Base-by-base conservation (phyloP, 2,329 filamentous ascomycete species). In the Teratosphaeria zuluensis region DNA sequence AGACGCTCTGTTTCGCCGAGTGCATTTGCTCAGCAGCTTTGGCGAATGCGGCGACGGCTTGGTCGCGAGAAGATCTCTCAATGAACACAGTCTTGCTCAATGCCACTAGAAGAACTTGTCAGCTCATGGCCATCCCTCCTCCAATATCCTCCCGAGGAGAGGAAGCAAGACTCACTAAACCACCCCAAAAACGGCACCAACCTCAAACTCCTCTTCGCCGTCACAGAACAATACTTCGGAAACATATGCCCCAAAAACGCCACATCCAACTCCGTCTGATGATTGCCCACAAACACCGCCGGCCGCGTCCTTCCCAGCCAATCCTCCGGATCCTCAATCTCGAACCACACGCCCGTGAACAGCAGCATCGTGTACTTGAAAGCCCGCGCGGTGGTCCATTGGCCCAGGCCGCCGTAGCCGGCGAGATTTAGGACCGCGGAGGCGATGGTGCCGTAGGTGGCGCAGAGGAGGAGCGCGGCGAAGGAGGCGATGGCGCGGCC, bases 31-130 rank as follows among this genome's bases (percentile, higher is more conserved):
- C 75, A 54, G 90, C 90, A 46, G 94, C 94, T 56, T 87, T 84
- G 66, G 87, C 83, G 81, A 99, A 96, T 56, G 91, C 90, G 63
- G 88, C 84, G 65, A 94, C 81, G 24, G 94, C 92, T 64, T 89
- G 89, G 72, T 86, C 83, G 65, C 84, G 83, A 75, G 95, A 96
- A 68, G 85, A 84, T 71, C 94, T 89, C 74, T 99, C 90, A 77
- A 99, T 95, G 77, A 97, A 99, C 70, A 99, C 87, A 65, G 90
- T 89, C 63, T 92, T 91, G 64, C 86, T 91, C 60, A 96, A 80
- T 54, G 84, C 74, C 78, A 81, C 76, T 79, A 60, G n/a, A 46
- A 19, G 2, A 21, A 24, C 21, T 3, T 4, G 38, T 56, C 32
- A 54, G 48, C n/a, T 16, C 31, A 32, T 21, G 12, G 8, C 28